Percentiles rank a stretch among this genome's conserved stretches.
These are phyloP conservation scores for Zygotorulaspora florentina DNA, from an alignment of 805 yeast genomes.

Conservation along the genomic window DNA sequence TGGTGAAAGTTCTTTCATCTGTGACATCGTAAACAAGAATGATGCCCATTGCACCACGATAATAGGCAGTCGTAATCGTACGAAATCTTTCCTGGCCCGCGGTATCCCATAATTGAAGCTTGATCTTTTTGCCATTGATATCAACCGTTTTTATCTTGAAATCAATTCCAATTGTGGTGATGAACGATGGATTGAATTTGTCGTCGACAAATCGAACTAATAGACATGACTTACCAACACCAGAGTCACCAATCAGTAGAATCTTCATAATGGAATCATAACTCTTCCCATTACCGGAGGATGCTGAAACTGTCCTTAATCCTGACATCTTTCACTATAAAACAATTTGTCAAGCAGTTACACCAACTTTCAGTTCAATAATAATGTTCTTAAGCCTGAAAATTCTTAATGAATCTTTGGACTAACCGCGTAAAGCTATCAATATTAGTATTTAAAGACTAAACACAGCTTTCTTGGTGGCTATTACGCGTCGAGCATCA, in stretches of 20 bases:
- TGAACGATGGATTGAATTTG: slow-evolving; percentile 92
- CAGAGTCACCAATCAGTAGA: slow-evolving; percentile 89
- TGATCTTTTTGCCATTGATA: slow-evolving; percentile 85
- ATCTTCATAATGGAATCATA: slow-evolving; percentile 91
- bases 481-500: no score
- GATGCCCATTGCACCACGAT: slow-evolving; percentile 87
- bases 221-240: slow-evolving; percentile 86
- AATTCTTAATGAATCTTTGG: neutral
- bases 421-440: no score
- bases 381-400: no score
- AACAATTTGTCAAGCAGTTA: neutral
- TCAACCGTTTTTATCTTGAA: slow-evolving; percentile 96
- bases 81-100: slow-evolving; percentile 97
- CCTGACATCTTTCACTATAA: slow-evolving; percentile 25
- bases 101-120: slow-evolving; percentile 95
- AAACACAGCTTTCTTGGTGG: no score
- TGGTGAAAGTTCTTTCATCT: slow-evolving; percentile 86
- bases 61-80: slow-evolving; percentile 89
- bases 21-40: slow-evolving; percentile 80
- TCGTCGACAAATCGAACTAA: slow-evolving; percentile 91
- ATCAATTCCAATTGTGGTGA: slow-evolving; percentile 97
- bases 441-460: no score
- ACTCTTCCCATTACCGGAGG: slow-evolving; percentile 29
- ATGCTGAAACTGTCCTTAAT: slow-evolving; percentile 28
- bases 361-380: no score